Evolutionary conservation across 129 eudicot species (phyloP).

Genomic region (Glebionis coronaria): DNA sequence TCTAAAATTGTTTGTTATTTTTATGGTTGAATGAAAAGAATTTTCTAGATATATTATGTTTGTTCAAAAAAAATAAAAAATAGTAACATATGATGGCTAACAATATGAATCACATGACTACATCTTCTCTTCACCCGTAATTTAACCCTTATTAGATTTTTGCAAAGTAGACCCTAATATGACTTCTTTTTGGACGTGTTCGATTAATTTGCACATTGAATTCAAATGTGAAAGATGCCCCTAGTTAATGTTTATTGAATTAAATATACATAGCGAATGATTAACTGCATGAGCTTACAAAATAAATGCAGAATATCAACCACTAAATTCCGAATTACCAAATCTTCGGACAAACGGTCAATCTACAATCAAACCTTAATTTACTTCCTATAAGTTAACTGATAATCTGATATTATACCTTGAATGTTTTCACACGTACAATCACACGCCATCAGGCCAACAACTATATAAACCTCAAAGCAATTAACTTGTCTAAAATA

Average conservation of each 20-base stretch:
- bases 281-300: slow-evolving; percentile 12
- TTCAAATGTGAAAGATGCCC: slow-evolving; percentile 21
- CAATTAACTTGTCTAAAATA: neutral
- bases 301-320: slow-evolving; percentile 9
- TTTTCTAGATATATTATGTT: too few relatives aligned
- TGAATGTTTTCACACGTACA: too few relatives aligned
- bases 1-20: too few relatives aligned
- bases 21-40: too few relatives aligned
- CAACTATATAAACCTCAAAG: slow-evolving; percentile 16
- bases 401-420: too few relatives aligned
- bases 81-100: too few relatives aligned
- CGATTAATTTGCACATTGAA: neutral
- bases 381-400: neutral
- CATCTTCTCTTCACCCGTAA: too few relatives aligned
- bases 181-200: too few relatives aligned
- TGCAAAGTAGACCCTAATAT: too few relatives aligned
- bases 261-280: neutral
- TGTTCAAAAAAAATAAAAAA: too few relatives aligned
- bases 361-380: slow-evolving; percentile 1
- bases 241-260: slow-evolving; percentile 9
- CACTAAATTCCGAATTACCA: slow-evolving; percentile 22
- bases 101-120: too few relatives aligned
- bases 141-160: too few relatives aligned
- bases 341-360: slow-evolving; percentile 9
- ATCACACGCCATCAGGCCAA: slow-evolving; percentile 4